Conservation (phyloP, 441 rosid species). For the Populus hybrid region DNA sequence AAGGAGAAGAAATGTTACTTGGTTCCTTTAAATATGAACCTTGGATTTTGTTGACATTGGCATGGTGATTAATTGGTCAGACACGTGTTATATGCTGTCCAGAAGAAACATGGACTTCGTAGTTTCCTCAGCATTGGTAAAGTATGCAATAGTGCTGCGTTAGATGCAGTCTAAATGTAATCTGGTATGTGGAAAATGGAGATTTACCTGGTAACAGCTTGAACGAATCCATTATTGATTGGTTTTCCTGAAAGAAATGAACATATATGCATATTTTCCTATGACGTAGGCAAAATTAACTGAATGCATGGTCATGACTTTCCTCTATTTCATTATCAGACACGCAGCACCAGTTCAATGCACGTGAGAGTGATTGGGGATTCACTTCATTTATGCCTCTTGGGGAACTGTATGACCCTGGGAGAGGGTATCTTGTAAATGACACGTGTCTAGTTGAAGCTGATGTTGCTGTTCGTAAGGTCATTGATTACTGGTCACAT, state of each 20-base stretch:
- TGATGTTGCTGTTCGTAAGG: constrained; percentile 69
- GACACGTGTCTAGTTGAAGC: constrained; percentile 73
- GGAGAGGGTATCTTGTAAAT: constrained; percentile 67
- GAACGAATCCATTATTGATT: not conserved
- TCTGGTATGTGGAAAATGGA: not conserved
- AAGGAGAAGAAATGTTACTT: not conserved
- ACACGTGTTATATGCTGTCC: not conserved
- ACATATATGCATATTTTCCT: not conserved
- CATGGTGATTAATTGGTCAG: not conserved
- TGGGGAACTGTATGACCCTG: constrained; percentile 68
- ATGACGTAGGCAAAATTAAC: not conserved
- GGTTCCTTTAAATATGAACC: not conserved
- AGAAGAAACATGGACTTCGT: not conserved
- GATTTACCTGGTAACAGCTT: not conserved
- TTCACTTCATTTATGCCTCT: constrained; percentile 90
- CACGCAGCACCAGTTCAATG: constrained; percentile 83
- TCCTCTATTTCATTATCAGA: constrained; percentile 37
- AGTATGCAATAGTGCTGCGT: not conserved
- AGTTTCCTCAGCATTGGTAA: not conserved
- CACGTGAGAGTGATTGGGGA: constrained; percentile 90
- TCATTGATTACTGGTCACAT: constrained; percentile 70
- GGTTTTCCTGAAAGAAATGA: not conserved
- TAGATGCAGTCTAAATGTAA: not conserved
- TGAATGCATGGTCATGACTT: not conserved
- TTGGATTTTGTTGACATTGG: not conserved